Evolutionary conservation across 1,284 basidiomycete genomes (phyloP), one percentile per base, ranked within the genome.

Genomic region (Pseudozyma tsukubaensis): DNA sequence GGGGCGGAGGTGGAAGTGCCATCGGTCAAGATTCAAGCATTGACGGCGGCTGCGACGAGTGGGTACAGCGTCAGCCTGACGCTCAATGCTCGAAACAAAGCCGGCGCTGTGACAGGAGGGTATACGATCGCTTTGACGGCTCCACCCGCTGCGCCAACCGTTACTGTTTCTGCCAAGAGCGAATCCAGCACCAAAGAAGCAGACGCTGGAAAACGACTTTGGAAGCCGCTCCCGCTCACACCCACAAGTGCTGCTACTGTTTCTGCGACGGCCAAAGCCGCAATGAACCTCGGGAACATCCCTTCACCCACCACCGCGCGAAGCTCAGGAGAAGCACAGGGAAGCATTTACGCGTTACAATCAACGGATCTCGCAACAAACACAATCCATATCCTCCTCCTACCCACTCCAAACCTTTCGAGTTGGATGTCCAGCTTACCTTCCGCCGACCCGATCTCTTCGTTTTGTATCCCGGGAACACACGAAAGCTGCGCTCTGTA

Each of bases 401-500:
- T 78, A 11, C 50, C 69, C 2, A 18, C 13, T 3, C 52, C 49
- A 16, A 49, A 59, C 13, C 39, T 59, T 4, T 32, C 50, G n/a
- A 55, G 45, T 4, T 80, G 62, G 54, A 72, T 79, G 60, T 44
- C 69, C 2, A 12, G 0, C 1, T 53, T 81, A 0, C 78, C 78
- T 1, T 57, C 57, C 43, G n/a, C 39, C 16, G 52, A 54, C 8
- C 59, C 53, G 3, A 18, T 81, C 10, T 73, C 76, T 0, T 49
- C 67, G 1, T 43, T 81, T 7, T 72, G 69, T 42, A 55, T 81
- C 3, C 79, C 79, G 0, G 79, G 78, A n/a, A 78, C 77, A 9
- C 79, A 81, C 70, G 73, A 81, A 44, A 57, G 63, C 4, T 63
- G 74, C 14, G 77, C 79, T 0, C 62, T 68, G 6, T 78, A 67